Evolutionary conservation across 495 filamentous ascomycete species (phyloP).

Genomic region (Penicillium angulare): DNA sequence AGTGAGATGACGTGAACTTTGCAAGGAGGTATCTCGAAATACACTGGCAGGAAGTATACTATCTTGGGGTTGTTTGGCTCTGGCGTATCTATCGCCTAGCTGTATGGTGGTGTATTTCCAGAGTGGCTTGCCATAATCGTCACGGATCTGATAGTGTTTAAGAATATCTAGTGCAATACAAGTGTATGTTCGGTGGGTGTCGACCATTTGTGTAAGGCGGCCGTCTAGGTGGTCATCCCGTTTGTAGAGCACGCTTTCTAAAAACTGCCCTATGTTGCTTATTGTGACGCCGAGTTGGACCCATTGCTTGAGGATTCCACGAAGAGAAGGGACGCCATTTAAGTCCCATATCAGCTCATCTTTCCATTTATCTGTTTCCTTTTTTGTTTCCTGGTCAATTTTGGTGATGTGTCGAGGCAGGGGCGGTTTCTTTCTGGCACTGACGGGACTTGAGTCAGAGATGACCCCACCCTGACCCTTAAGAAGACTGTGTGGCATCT

Average conservation of each 20-base stretch:
- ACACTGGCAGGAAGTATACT: too few relatives aligned
- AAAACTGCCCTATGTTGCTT: conserved; percentile 6
- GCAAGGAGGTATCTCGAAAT: too few relatives aligned
- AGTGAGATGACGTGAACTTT: too few relatives aligned
- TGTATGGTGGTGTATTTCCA: neutral
- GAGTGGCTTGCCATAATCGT: neutral
- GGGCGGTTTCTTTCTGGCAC: too few relatives aligned
- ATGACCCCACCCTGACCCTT: too few relatives aligned
- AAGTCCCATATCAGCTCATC: conserved; percentile 6
- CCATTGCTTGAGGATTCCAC: neutral
- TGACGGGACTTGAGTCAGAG: too few relatives aligned
- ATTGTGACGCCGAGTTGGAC: neutral
- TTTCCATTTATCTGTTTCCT: too few relatives aligned
- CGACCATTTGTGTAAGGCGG: neutral
- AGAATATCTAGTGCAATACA: neutral
- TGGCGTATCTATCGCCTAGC: neutral
- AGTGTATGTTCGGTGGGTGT: neutral
- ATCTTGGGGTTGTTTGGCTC: too few relatives aligned
- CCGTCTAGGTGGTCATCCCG: conserved; percentile 3
- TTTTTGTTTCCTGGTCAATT: too few relatives aligned
- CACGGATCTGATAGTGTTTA: conserved; percentile 3
- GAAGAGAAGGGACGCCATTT: neutral
- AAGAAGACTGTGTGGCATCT: too few relatives aligned
- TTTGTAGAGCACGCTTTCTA: neutral
- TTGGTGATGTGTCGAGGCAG: too few relatives aligned